Conservation (phyloP, 225 moss, liverwort and hornwort genomes). For the Marchantia paleacea region DNA sequence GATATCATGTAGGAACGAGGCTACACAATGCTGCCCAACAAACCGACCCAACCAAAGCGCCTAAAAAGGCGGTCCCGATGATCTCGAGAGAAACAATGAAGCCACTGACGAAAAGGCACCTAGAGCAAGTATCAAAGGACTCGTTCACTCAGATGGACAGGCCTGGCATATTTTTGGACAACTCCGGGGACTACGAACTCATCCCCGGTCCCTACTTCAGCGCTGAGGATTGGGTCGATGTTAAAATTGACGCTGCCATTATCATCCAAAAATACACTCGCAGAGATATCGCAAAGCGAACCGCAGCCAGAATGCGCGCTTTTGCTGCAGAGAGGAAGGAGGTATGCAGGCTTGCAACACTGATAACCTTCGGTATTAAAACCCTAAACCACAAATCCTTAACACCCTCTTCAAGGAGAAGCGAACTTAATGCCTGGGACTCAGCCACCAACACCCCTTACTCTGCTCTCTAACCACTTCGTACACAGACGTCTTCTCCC, state of each 20-base stretch:
- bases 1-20: conserved; percentile 40
- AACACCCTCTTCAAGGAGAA: too few relatives aligned
- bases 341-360: conserved; percentile 32
- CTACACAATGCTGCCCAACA: conserved; percentile 45
- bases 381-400: too few relatives aligned
- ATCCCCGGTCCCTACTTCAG: conserved; percentile 74
- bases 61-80: conserved; percentile 35
- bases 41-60: conserved; percentile 29
- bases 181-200: conserved; percentile 55
- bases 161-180: conserved; percentile 60
- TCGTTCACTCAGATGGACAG: conserved; percentile 84
- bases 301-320: conserved; percentile 62
- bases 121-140: conserved; percentile 67
- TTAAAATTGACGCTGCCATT: conserved; percentile 63
- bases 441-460: too few relatives aligned
- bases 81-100: conserved; percentile 66
- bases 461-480: too few relatives aligned
- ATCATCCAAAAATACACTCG: conserved; percentile 78
- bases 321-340: conserved; percentile 59
- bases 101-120: conserved; percentile 45
- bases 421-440: too few relatives aligned
- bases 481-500: too few relatives aligned
- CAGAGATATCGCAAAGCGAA: conserved; percentile 61
- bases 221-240: conserved; percentile 66
- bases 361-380: background rate